Base-by-base conservation (phyloP, 140 eudicot species). In the Stevia rebaudiana region DNA sequence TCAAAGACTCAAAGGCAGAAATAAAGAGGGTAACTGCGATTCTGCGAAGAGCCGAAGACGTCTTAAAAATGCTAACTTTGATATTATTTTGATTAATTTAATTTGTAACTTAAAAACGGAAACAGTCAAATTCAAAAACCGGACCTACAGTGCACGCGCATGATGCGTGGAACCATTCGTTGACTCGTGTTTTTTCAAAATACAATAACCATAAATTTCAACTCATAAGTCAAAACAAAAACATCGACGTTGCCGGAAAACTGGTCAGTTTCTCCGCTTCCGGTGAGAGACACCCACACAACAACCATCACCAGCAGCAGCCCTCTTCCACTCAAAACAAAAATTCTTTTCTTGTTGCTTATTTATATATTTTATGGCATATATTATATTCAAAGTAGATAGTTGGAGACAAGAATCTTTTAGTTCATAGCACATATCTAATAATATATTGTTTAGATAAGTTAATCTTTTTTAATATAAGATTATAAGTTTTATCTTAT, bases 91-190 rank as follows among this genome's bases (percentile, higher is more conserved):
- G 4, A 53, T 11, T 22, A 15, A 17, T 8, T 65, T 15, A 74
- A 2, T 43, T 54, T 30, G 15, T 9, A 24, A 25, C 11, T 16
- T 46, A 41, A 56, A 16, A 57, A 24, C 8, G 79, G 70, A 50
- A 67, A 67, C 69, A 48, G 35, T 75, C 79, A 40, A 30, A 68
- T 61, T 61, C 70, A 8, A 28, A 30, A 22, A 33, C 37, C 25
- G 67, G 78, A 19, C 73, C 78, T 62, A 12, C 2, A 13, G n/a
- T 19, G 79, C 75, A 61, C 79, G 59, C 79, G 79, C 79, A 60
- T 50, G 58, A 75, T 75, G 53, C 31, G 75, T 75, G 70, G 72
- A 64, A 28, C 79, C 75, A 41, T n/a, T 9, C 36, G 70, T 75
- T 75, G 79, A 75, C 79, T 51, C n/a, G 0, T 74, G 15, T 5